Conservation (phyloP, 805 yeast genomes). For the Cyberlindnera xishuangbannaensis region DNA sequence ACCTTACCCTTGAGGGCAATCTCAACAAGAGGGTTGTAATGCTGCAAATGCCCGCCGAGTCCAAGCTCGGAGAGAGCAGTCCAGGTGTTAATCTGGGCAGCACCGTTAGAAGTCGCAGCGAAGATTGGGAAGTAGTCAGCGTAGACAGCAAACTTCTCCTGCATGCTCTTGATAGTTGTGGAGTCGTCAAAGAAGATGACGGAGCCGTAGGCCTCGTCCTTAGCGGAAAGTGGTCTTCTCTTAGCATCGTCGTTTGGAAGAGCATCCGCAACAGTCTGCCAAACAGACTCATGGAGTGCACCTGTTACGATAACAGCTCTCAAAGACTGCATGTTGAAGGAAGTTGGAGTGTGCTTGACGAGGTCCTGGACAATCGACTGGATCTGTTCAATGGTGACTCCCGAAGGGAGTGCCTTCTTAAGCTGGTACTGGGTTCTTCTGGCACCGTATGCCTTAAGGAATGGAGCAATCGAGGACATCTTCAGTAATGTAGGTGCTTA, state of each 20-base stretch:
- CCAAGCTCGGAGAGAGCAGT: slow-evolving; percentile 39
- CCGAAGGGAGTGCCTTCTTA: slow-evolving; percentile 38
- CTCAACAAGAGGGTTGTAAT: slow-evolving; percentile 41
- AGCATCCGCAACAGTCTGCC: slow-evolving; percentile 37
- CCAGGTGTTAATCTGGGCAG: slow-evolving; percentile 48
- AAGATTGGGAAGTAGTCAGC: slow-evolving; percentile 41
- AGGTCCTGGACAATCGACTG: slow-evolving; percentile 37
- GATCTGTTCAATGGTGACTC: slow-evolving; percentile 34
- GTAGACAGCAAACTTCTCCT: slow-evolving; percentile 38
- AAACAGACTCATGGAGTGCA: slow-evolving; percentile 37
- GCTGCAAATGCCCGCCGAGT: slow-evolving; percentile 48
- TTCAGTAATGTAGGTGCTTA: too few species aligned
- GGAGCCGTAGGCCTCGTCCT: slow-evolving; percentile 44
- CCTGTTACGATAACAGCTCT: slow-evolving; percentile 45
- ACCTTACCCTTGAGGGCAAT: slow-evolving; percentile 35
- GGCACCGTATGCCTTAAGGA: slow-evolving; percentile 30
- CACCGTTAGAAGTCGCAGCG: slow-evolving; percentile 43
- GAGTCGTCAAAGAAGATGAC: slow-evolving; percentile 44
- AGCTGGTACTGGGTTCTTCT: slow-evolving; percentile 46
- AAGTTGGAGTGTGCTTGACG: slow-evolving; percentile 43
- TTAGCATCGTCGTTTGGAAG: slow-evolving; percentile 32
- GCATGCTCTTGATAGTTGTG: slow-evolving; percentile 32
- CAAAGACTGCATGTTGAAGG: slow-evolving; percentile 46
- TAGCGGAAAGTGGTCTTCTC: slow-evolving; percentile 37
- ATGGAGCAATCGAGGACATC: slow-evolving; percentile 14